Conservation (phyloP, 1,139 yeast genomes). For the Kluyveromyces sp. region DNA sequence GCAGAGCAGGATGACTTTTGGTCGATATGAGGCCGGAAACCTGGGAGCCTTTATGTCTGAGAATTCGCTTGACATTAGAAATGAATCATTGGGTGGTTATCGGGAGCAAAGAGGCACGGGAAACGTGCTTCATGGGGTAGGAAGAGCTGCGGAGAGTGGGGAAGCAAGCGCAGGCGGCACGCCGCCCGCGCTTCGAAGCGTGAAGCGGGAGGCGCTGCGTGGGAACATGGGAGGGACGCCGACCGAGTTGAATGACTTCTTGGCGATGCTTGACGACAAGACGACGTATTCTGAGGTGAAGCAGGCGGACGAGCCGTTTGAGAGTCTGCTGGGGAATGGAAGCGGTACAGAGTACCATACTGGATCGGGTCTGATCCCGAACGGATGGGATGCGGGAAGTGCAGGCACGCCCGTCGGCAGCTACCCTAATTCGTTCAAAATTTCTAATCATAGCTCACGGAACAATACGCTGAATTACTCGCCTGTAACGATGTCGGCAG, state of each 20-base stretch:
- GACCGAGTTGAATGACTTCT: constrained; percentile 23
- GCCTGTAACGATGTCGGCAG: background rate
- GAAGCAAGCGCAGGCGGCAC: background rate
- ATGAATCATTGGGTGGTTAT: background rate
- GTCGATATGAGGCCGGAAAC: background rate
- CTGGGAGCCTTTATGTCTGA: constrained; percentile 5
- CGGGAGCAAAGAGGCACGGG: background rate
- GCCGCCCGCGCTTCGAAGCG: constrained; percentile 6
- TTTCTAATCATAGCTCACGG: constrained; percentile 7
- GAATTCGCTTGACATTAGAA: constrained; percentile 5
- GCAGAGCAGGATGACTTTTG: constrained; percentile 1
- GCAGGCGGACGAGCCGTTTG: constrained; percentile 2
- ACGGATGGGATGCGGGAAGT: background rate
- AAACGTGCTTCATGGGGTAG: background rate
- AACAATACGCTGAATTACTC: constrained; percentile 3
- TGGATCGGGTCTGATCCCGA: background rate
- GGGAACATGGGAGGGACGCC: constrained; percentile 15
- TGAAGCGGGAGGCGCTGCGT: constrained; percentile 6
- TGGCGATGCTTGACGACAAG: constrained; percentile 24
- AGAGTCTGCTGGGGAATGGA: background rate
- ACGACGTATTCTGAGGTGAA: constrained; percentile 12
- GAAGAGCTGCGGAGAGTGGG: background rate
- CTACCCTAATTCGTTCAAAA: constrained; percentile 5
- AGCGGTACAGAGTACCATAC: constrained; percentile 1
- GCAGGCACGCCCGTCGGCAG: constrained; percentile 3